phyloP scores from a whole-genome alignment of 2,329 filamentous ascomycete species.

The Penicillium sp. region DNA sequence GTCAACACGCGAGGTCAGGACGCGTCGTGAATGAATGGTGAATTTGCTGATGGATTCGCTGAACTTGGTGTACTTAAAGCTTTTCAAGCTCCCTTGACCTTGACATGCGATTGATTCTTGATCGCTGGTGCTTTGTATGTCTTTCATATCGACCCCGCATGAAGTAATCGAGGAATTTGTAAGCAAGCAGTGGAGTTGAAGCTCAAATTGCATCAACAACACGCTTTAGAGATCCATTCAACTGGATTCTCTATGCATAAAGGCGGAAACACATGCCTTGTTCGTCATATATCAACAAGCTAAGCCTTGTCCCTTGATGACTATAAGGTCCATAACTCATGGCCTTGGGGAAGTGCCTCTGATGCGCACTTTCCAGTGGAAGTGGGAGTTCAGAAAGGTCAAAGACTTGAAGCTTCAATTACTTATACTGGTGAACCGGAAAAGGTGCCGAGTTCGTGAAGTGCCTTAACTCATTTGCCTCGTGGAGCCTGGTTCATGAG shows the following conservation, averaged over 20 bases:
- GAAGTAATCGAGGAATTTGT: constrained; percentile 1
- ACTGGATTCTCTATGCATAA: neutral
- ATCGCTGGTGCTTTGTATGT: neutral
- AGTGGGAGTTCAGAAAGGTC: neutral
- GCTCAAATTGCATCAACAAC: neutral
- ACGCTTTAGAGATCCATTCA: neutral
- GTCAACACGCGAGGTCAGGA: neutral
- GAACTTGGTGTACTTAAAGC: neutral
- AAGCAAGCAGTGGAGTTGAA: constrained; percentile 1
- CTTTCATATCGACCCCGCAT: neutral
- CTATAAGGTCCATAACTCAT: neutral
- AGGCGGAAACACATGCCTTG: neutral
- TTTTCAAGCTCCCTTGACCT: too few relatives aligned
- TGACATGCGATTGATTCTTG: too few relatives aligned
- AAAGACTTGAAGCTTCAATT: neutral
- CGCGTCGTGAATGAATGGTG: neutral
- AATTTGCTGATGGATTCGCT: neutral
- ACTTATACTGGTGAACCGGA: neutral
- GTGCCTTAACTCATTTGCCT: neutral
- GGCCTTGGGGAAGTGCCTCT: neutral
- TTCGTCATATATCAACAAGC: neutral
- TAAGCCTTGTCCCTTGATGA: neutral
- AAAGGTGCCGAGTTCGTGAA: neutral
- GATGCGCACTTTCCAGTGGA: neutral
- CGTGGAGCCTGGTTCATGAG: neutral